Percentiles rank a stretch among this genome's conserved stretches.
Evolutionary conservation across 2,329 filamentous ascomycete genomes (phyloP).

Genomic region (Fusarium sp.): DNA sequence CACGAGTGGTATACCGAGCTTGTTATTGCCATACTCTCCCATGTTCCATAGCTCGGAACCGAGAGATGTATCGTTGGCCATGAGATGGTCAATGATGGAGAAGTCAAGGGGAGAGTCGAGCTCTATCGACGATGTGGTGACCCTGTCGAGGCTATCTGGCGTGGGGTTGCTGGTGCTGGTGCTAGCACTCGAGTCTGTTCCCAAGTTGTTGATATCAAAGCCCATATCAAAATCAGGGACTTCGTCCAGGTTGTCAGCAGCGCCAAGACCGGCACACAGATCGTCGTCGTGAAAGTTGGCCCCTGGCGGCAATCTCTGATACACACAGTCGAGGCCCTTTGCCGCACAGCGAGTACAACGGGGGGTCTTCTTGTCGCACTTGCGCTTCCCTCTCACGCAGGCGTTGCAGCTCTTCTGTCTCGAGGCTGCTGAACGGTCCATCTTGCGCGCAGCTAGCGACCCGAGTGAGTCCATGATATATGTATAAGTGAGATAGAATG

Average conservation of each 20-base stretch:
- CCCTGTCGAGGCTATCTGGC: slow-evolving; percentile 44
- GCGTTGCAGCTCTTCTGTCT: slow-evolving; percentile 61
- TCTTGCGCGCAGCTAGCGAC: slow-evolving; percentile 42
- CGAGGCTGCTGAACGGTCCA: slow-evolving; percentile 52
- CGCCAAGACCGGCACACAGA: slow-evolving; percentile 14
- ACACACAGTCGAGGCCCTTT: slow-evolving; percentile 54
- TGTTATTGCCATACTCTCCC: slow-evolving; percentile 39
- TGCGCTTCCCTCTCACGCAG: slow-evolving; percentile 58
- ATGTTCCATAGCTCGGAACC: slow-evolving; percentile 43
- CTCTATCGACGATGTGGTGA: slow-evolving; percentile 33
- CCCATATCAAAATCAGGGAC: slow-evolving; percentile 50
- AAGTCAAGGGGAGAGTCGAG: slow-evolving; percentile 47
- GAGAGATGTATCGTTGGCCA: slow-evolving; percentile 38
- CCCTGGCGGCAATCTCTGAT: slow-evolving; percentile 49
- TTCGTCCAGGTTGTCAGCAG: slow-evolving; percentile 13
- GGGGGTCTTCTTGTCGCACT: slow-evolving; percentile 57
- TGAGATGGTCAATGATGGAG: slow-evolving; percentile 49
- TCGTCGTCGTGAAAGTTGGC: slow-evolving; percentile 35
- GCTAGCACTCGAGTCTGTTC: slow-evolving; percentile 40
- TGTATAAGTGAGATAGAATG: background rate
- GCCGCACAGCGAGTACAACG: slow-evolving; percentile 54
- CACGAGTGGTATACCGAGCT: slow-evolving; percentile 45
- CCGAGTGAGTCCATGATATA: slow-evolving; percentile 41
- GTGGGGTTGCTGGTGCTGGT: slow-evolving; percentile 23
- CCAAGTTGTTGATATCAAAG: slow-evolving; percentile 48